phyloP scores from a whole-genome alignment of 2,329 filamentous ascomycete species.

The Cercospora zeina region DNA sequence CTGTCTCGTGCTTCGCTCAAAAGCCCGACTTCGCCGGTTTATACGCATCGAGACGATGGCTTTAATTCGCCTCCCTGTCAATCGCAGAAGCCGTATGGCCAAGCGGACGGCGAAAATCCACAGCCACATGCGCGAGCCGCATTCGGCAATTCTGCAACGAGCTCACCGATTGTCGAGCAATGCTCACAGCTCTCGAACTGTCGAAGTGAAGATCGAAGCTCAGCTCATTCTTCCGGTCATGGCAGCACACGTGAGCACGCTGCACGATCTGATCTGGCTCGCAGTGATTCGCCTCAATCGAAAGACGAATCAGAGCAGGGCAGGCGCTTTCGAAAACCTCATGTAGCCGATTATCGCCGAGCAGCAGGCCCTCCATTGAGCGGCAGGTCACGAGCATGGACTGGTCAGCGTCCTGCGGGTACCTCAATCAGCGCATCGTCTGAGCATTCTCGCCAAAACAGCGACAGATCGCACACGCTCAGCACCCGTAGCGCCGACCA shows the following conservation, averaged over 20 bases:
- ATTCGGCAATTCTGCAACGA: constrained; percentile 9
- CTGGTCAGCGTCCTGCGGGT: constrained; percentile 12
- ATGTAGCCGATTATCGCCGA: constrained; percentile 18
- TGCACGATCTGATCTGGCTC: constrained; percentile 1
- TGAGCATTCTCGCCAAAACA: constrained; percentile 29
- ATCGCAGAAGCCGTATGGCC: constrained; percentile 27
- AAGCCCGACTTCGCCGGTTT: constrained; percentile 7
- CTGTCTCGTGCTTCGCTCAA: constrained; percentile 18
- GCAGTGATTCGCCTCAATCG: constrained; percentile 11
- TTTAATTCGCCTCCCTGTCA: constrained; percentile 17
- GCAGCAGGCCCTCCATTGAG: constrained; percentile 16
- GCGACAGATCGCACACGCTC: constrained; percentile 19
- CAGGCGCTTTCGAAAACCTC: constrained; percentile 15
- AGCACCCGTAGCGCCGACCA: not conserved
- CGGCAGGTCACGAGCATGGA: constrained; percentile 14
- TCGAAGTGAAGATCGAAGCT: constrained; percentile 16
- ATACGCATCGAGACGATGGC: constrained; percentile 14
- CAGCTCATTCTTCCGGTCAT: constrained; percentile 12
- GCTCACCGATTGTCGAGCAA: constrained; percentile 17
- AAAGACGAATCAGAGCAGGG: constrained; percentile 13
- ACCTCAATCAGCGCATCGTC: constrained; percentile 22
- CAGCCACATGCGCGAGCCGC: constrained; percentile 16
- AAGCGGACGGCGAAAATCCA: not conserved
- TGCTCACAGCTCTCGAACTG: constrained; percentile 19
- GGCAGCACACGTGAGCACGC: constrained; percentile 10